These are phyloP conservation scores for Porpolomopsis calyptriformis DNA, from an alignment of 768 basidiomycete species.

Conservation along the genomic window DNA sequence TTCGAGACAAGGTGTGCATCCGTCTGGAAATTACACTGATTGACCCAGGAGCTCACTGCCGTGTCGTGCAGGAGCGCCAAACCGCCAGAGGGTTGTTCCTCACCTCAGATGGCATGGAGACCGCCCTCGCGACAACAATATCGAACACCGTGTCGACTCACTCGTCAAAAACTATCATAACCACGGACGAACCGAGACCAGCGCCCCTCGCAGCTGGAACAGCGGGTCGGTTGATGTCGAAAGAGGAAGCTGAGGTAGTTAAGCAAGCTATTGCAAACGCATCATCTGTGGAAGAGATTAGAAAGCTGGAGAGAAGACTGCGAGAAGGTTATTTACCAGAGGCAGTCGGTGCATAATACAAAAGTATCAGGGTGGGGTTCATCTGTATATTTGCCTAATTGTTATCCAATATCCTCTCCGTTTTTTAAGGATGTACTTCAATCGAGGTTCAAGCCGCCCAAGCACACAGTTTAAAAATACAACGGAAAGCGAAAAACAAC, in stretches of 20 bases:
- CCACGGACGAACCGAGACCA: conserved; percentile 71
- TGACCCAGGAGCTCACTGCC: conserved; percentile 1
- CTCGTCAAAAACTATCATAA: conserved; percentile 49
- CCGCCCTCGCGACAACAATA: conserved; percentile 69
- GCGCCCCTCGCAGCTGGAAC: conserved; percentile 40
- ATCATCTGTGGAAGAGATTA: conserved; percentile 84
- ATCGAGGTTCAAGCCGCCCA: background rate
- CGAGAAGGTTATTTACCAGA: conserved; percentile 78
- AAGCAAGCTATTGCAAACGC: conserved; percentile 82
- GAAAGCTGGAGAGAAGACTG: conserved; percentile 69
- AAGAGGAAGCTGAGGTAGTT: conserved; percentile 82
- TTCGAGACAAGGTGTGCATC: conserved; percentile 82
- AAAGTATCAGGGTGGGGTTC: conserved; percentile 21
- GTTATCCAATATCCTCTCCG: background rate
- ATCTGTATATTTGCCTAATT: conserved; percentile 6
- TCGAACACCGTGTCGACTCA: conserved; percentile 62
- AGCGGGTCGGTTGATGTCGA: conserved; percentile 82
- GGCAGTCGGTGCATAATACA: conserved; percentile 60
- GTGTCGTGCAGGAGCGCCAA: conserved; percentile 57
- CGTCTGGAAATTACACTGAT: conserved; percentile 21
- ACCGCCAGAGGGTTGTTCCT: conserved; percentile 66
- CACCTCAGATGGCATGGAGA: conserved; percentile 68
- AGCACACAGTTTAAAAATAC: background rate
- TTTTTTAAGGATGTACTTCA: background rate
- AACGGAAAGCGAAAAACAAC: background rate